Percentiles rank a stretch among this genome's conserved stretches.
Evolutionary conservation across 805 yeast species (phyloP).

Genomic region (Yamadazyma nakazawae): DNA sequence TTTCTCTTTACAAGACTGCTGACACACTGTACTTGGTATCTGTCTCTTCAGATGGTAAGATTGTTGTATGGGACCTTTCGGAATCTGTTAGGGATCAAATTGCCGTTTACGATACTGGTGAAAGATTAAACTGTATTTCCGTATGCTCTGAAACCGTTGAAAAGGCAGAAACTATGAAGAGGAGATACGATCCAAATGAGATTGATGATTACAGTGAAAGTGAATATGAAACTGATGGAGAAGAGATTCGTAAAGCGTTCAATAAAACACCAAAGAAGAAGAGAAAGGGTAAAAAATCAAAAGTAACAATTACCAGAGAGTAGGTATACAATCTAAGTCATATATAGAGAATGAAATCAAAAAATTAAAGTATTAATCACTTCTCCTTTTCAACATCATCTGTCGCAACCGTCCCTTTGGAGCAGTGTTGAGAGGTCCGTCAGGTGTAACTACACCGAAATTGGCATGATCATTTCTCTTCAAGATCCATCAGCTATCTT

Average conservation of each 20-base stretch:
- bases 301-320: slow-evolving; percentile 55
- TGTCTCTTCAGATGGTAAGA: slow-evolving; percentile 89
- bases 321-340: slow-evolving; percentile 17
- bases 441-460: slow-evolving; percentile 89
- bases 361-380: too few species aligned
- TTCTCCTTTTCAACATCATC: too few species aligned
- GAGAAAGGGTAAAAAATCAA: slow-evolving; percentile 26
- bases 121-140: slow-evolving; percentile 82
- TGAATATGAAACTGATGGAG: slow-evolving; percentile 75
- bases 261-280: slow-evolving; percentile 46
- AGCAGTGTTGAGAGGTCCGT: slow-evolving; percentile 89
- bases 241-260: slow-evolving; percentile 58
- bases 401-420: slow-evolving; percentile 69
- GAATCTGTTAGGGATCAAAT: slow-evolving; percentile 65
- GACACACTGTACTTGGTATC: slow-evolving; percentile 58
- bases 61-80: slow-evolving; percentile 78
- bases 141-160: slow-evolving; percentile 77
- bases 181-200: slow-evolving; percentile 39
- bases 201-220: slow-evolving; percentile 47
- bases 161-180: slow-evolving; percentile 65
- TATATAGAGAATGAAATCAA: too few species aligned
- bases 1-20: slow-evolving; percentile 49
- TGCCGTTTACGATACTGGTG: slow-evolving; percentile 88
- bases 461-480: slow-evolving; percentile 67
- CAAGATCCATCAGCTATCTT: slow-evolving; percentile 80